phyloP scores from a whole-genome alignment of 768 basidiomycete species.

The Tylopilus cervinicoccineus region DNA sequence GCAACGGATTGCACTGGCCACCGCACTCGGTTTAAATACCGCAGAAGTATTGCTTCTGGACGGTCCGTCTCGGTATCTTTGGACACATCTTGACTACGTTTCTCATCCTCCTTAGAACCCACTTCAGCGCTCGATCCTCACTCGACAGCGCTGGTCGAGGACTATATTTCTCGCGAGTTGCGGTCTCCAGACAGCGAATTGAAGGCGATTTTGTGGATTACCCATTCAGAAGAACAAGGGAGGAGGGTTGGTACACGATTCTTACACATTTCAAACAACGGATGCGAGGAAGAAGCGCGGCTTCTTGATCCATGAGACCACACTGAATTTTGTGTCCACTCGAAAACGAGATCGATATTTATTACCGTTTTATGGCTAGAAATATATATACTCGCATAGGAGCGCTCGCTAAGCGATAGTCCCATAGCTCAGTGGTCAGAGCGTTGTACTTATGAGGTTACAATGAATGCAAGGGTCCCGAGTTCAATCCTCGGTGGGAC shows the following conservation, averaged over 20 bases:
- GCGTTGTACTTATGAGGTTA: slow-evolving; percentile 61
- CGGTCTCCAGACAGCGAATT: slow-evolving; percentile 44
- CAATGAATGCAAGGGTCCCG: slow-evolving; percentile 56
- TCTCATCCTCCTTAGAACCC: slow-evolving; percentile 54
- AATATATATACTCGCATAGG: neutral
- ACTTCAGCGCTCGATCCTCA: slow-evolving; percentile 82
- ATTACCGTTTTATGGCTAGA: neutral
- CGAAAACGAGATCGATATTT: neutral
- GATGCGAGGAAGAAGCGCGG: slow-evolving; percentile 39
- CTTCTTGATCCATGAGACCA: slow-evolving; percentile 27
- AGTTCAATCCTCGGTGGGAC: slow-evolving; percentile 62
- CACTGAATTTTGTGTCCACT: neutral
- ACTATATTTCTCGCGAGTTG: slow-evolving; percentile 51
- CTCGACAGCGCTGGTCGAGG: slow-evolving; percentile 64
- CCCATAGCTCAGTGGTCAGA: slow-evolving; percentile 63
- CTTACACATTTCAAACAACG: slow-evolving; percentile 43
- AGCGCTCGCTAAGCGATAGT: slow-evolving; percentile 15
- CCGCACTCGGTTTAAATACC: slow-evolving; percentile 65
- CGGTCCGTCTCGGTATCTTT: slow-evolving; percentile 43
- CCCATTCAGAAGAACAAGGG: slow-evolving; percentile 81
- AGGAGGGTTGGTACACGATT: slow-evolving; percentile 70
- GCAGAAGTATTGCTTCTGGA: slow-evolving; percentile 80
- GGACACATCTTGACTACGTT: neutral
- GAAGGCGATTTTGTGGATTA: slow-evolving; percentile 84
- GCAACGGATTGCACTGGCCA: slow-evolving; percentile 77